Base-by-base conservation (phyloP, 225 moss, liverwort and hornwort genomes). In the Lunularia cruciata region DNA sequence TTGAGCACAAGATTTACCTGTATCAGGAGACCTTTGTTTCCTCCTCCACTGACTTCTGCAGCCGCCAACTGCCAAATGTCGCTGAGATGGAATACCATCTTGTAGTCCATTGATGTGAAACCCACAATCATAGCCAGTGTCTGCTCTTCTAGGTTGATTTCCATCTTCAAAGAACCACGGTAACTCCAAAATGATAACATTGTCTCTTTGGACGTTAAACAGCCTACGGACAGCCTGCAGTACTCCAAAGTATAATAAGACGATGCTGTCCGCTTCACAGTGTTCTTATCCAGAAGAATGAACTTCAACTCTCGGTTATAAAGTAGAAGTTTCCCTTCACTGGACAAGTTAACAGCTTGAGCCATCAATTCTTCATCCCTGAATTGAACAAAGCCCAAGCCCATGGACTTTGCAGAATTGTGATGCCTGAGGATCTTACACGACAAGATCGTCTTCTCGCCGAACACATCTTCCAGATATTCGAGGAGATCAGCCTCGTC, bases 51-150 rank as follows among this genome's bases (percentile, higher is more conserved):
- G 22, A 77, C 48, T n/a, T 82, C 60, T 42, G 69, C 70, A 48
- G 65, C 66, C 59, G 65, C 61, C 36, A 90, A 63, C 8, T 66
- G 63, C 39, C 67, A 57, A 34, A 90, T 78, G 28, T 83, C 83
- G 58, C 78, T 77, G 40, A 89, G 82, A 6, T 62, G 79, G 32
- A 96, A 92, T 52, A 88, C 95, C 63, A 96, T 56, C 56, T 87
- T 90, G 79, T 87, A 92, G 63, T 92, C 85, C 37, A 55, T 58
- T 15, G 63, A 42, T 0, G n/a, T 25, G 9, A 15, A 48, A 27
- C 62, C 68, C 8, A 78, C 33, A 11, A 67, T 57, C 0, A 77
- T 8, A 28, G 47, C 53, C 16, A 82, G 63, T 7, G 57, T 75
- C 34, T 69, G 62, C 30, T 34, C 48, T n/a, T 62, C 75, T 18